Evolutionary conservation across 768 basidiomycete species (phyloP).

Genomic region (Trametes cingulata): DNA sequence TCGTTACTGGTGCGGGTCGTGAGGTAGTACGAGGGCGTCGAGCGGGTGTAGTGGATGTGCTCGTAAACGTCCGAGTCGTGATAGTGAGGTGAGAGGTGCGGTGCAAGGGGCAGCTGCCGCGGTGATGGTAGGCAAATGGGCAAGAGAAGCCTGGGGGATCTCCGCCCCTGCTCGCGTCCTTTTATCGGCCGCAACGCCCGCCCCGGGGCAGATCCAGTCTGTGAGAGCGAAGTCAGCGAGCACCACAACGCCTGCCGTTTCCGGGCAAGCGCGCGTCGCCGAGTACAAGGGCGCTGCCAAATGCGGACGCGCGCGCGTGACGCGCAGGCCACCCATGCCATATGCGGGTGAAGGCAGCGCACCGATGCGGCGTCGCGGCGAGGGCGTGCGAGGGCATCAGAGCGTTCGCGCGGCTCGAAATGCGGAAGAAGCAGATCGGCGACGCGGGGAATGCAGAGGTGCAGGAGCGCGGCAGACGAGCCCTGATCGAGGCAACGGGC

Average conservation of each 20-base stretch:
- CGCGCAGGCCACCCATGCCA: constrained; percentile 7
- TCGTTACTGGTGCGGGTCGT: neutral
- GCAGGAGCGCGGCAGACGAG: neutral
- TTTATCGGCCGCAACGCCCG: constrained; percentile 17
- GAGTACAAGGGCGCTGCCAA: constrained; percentile 15
- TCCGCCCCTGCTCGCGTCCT: neutral
- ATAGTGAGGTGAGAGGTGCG: neutral
- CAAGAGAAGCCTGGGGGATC: constrained; percentile 14
- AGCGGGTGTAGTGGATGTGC: neutral
- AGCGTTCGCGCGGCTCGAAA: neutral
- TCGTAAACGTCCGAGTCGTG: neutral
- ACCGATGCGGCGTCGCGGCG: constrained; percentile 11
- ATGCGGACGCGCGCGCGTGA: constrained; percentile 16
- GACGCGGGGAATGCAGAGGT: neutral
- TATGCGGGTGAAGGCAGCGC: constrained; percentile 16
- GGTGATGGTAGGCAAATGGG: neutral
- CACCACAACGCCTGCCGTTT: constrained; percentile 18
- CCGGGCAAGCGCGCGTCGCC: neutral
- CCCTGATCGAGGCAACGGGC: neutral
- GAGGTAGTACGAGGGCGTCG: neutral
- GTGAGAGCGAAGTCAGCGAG: neutral
- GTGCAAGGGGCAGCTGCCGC: neutral
- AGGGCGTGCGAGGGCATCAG: constrained; percentile 10
- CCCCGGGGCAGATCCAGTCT: neutral
- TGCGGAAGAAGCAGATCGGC: neutral